Evolutionary conservation across 208 protist genomes (phyloP), one percentile per base, ranked within the genome.

Genomic region (Leishmania lainsoni): DNA sequence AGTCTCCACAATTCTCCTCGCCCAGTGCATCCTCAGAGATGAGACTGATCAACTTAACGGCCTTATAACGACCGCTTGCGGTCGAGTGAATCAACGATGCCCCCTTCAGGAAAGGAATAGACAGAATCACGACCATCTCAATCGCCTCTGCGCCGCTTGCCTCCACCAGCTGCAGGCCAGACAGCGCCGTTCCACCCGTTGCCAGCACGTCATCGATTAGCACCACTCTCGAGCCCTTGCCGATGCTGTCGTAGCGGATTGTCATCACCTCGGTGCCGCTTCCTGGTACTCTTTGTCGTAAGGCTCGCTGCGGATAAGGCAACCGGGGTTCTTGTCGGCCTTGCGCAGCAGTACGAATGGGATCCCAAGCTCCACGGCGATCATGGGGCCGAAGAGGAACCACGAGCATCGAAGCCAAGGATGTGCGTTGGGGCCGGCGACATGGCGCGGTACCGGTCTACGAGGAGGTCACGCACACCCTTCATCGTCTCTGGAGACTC

Each of bases 291-390:
- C 94, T 83, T 98, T 98, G 45, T 92, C 79, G 79, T 97, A 97
- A 26, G 93, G 91, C 58, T 95, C 91, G 74, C 93, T 96, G 80
- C 91, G 90, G 76, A 98, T 93, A 61, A 98, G 87, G 35, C 97
- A 75, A 26, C 96, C 96, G 3, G 96, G 89, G 80, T 92, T 96
- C 83, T 97, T 97, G 32, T 89, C 89, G 10, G 91, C 87, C 83
- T 98, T 98, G 42, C 96, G 89, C 84, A 98, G 90, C 17, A 98
- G 88, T n/a, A 98, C 94, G 87, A 97, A 98, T 16, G 93, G 93
- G 56, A 98, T 89, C 29, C 89, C 90, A 2, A 98, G 92, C 80
- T 94, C 95, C 9, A 96, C 88, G 14, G 96, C 94, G 56, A 98
- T 88, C 84, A 97, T 92, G 1, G 96, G 87, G 10, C 94, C 96